Evolutionary conservation across 805 yeast genomes (phyloP).

Genomic region (Danielozyma ontarioensis): DNA sequence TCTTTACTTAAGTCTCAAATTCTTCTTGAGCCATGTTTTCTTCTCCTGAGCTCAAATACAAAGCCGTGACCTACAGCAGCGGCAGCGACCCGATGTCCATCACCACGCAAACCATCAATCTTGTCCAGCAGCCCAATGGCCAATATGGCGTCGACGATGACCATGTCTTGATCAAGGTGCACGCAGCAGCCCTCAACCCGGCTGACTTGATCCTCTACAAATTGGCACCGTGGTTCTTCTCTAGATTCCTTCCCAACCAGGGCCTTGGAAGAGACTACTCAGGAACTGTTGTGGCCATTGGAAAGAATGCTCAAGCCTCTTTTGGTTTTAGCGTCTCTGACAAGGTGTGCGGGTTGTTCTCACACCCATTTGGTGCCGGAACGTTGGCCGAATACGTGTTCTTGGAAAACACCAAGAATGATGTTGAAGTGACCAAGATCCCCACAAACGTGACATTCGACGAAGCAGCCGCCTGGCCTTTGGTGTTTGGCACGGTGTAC

Average conservation of each 20-base stretch:
- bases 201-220: conserved; percentile 22
- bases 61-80: conserved; percentile 17
- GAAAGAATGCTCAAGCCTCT: conserved; percentile 15
- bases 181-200: conserved; percentile 30
- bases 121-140: conserved; percentile 9
- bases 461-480: conserved; percentile 64
- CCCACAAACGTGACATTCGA: conserved; percentile 38
- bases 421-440: conserved; percentile 42
- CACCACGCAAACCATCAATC: conserved; percentile 4
- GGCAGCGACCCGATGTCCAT: conserved; percentile 9
- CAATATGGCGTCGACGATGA: conserved; percentile 9
- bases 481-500: conserved; percentile 62
- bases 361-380: conserved; percentile 24
- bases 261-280: conserved; percentile 30
- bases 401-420: conserved; percentile 23
- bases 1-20: too few relatives aligned
- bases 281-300: conserved; percentile 29
- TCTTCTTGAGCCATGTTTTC: too few relatives aligned
- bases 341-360: conserved; percentile 22
- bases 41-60: conserved; percentile 10
- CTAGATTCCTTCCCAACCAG: conserved; percentile 7
- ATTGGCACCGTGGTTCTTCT: conserved; percentile 7
- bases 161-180: conserved; percentile 25
- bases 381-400: conserved; percentile 44
- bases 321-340: conserved; percentile 22